Conservation (phyloP, 495 filamentous ascomycete genomes). For the Sabuloglossum arenarium region DNA sequence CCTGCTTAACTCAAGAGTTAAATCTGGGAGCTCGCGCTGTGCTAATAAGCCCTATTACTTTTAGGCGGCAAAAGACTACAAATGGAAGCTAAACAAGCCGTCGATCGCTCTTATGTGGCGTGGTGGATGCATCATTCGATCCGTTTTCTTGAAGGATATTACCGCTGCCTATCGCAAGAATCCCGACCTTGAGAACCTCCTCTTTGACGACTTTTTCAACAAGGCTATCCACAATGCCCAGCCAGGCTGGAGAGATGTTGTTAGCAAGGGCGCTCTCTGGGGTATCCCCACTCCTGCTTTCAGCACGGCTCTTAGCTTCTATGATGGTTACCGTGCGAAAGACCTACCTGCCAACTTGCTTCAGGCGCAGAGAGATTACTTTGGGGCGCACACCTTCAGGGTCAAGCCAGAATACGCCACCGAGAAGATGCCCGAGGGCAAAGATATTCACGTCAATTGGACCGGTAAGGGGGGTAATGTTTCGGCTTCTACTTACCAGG, state of each 20-base stretch:
- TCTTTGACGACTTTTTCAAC: slow-evolving; percentile 99
- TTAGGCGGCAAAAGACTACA: slow-evolving; percentile 82
- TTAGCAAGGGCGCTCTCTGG: slow-evolving; percentile 76
- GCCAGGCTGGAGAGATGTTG: slow-evolving; percentile 84
- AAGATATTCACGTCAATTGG: slow-evolving; percentile 99
- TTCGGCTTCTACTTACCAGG: slow-evolving; percentile 90
- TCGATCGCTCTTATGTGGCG: slow-evolving; percentile 99
- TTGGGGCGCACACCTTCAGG: slow-evolving; percentile 94
- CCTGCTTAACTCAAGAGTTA: neutral
- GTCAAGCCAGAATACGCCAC: slow-evolving; percentile 84
- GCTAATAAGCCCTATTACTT: slow-evolving; percentile 6
- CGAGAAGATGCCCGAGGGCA: slow-evolving; percentile 62
- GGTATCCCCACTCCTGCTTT: slow-evolving; percentile 92
- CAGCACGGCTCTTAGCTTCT: slow-evolving; percentile 90
- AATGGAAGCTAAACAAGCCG: slow-evolving; percentile 98
- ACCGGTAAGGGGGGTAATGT: slow-evolving; percentile 94
- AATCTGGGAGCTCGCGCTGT: slow-evolving; percentile 7
- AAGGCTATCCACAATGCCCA: slow-evolving; percentile 94
- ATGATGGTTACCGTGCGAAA: slow-evolving; percentile 91
- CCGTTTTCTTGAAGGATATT: slow-evolving; percentile 99
- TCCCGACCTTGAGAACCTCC: slow-evolving; percentile 89
- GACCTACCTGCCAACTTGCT: slow-evolving; percentile 92
- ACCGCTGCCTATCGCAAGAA: slow-evolving; percentile 87
- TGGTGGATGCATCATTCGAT: slow-evolving; percentile 98
- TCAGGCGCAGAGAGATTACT: slow-evolving; percentile 98